Percentiles rank a stretch among this genome's conserved stretches.
Conservation (phyloP, 768 basidiomycete species). For the Tulasnella sp. region DNA sequence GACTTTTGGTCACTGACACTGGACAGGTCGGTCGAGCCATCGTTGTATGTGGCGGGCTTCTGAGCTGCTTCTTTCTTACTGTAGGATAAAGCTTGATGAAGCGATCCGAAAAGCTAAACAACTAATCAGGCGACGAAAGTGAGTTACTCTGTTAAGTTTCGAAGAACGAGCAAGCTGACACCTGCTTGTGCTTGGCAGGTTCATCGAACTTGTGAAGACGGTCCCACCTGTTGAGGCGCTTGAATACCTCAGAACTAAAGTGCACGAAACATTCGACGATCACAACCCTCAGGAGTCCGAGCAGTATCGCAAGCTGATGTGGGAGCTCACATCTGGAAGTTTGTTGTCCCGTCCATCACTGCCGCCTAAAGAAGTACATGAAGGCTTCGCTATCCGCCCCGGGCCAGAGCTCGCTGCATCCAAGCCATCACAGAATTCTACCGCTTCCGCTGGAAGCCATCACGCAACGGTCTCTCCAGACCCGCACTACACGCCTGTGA, state of each 20-base stretch:
- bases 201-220: constrained; percentile 71
- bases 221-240: constrained; percentile 51
- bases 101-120: constrained; percentile 53
- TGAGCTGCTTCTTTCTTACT: background rate
- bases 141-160: constrained; percentile 20
- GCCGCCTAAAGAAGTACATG: background rate
- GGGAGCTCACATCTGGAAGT: constrained; percentile 26
- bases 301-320: constrained; percentile 52
- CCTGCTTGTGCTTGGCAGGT: constrained; percentile 32
- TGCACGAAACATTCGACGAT: constrained; percentile 63
- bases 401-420: background rate
- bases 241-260: constrained; percentile 56
- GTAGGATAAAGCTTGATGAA: constrained; percentile 50
- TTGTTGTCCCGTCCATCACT: background rate
- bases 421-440: background rate
- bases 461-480: background rate
- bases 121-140: constrained; percentile 63
- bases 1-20: constrained; percentile 73
- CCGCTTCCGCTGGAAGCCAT: background rate
- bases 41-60: background rate
- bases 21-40: constrained; percentile 36
- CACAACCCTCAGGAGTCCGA: constrained; percentile 47
- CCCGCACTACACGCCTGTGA: background rate
- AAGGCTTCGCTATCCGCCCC: background rate
- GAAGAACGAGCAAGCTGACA: background rate